Percentiles rank a stretch among this genome's conserved stretches.
phyloP scores from a whole-genome alignment of 257 asterid species.

The Ilex aquifolium region DNA sequence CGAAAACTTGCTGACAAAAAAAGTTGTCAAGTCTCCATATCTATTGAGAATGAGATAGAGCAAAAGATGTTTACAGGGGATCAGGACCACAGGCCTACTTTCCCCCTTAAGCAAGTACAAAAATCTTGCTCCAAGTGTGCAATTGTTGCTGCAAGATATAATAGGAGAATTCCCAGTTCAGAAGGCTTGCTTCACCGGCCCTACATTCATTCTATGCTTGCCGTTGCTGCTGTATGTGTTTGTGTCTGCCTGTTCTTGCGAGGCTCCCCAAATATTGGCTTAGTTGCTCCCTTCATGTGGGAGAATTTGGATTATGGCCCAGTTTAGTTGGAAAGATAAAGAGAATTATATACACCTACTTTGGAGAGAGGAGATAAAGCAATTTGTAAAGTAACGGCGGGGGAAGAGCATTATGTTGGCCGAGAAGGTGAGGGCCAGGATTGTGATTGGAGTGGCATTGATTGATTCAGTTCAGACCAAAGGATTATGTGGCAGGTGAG shows the following conservation, averaged over 20 bases:
- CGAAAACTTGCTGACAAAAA: conserved; percentile 44
- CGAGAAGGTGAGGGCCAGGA: not conserved
- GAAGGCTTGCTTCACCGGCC: conserved; percentile 65
- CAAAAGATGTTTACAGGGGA: conserved; percentile 19
- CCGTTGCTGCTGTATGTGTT: conserved; percentile 80
- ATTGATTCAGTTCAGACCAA: not conserved
- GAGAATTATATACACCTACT: not conserved
- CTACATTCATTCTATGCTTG: conserved; percentile 69
- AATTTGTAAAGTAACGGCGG: not conserved
- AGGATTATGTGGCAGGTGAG: not conserved
- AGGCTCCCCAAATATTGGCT: conserved; percentile 56
- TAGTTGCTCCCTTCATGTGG: conserved; percentile 63
- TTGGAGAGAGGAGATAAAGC: conserved; percentile 3
- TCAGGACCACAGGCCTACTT: conserved; percentile 11
- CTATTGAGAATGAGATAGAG: conserved; percentile 36
- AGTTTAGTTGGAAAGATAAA: conserved; percentile 14
- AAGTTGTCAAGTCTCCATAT: conserved; percentile 43
- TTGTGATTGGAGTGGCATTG: not conserved
- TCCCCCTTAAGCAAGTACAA: conserved; percentile 13
- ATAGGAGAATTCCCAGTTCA: conserved; percentile 31
- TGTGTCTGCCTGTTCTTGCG: conserved; percentile 72
- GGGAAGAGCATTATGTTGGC: not conserved
- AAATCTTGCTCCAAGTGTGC: conserved; percentile 70
- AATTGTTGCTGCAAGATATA: conserved; percentile 31
- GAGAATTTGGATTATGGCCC: conserved; percentile 64